phyloP scores from a whole-genome alignment of 352 stramenopile genomes.

The Pythium aristosporum region DNA sequence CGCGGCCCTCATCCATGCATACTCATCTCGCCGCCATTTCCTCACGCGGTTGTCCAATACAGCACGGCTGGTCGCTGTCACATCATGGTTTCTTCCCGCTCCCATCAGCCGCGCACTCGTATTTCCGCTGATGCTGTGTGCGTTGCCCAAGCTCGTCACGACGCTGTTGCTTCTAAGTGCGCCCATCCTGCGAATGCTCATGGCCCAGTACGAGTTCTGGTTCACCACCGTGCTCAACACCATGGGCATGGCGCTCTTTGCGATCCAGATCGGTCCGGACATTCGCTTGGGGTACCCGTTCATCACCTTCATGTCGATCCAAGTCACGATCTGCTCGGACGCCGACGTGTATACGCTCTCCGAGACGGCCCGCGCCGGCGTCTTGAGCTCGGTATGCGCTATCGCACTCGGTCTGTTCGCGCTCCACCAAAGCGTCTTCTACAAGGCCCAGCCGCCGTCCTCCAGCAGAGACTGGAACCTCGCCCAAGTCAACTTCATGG shows the following conservation, averaged over 20 bases:
- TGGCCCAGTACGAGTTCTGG: conserved; percentile 27
- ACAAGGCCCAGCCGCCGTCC: not conserved
- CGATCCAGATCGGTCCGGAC: conserved; percentile 15
- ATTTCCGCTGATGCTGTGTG: conserved; percentile 3
- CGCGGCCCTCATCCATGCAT: conserved; percentile 3
- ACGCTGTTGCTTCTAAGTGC: conserved; percentile 10
- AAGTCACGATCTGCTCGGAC: conserved; percentile 22
- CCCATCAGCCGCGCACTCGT: conserved; percentile 6
- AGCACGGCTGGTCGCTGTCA: conserved; percentile 10
- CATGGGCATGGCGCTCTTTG: conserved; percentile 17
- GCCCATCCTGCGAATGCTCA: conserved; percentile 20
- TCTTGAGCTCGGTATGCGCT: conserved; percentile 11
- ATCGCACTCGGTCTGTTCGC: conserved; percentile 8
- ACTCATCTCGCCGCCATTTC: not conserved
- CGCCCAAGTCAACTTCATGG: conserved; percentile 22
- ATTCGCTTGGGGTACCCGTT: conserved; percentile 12
- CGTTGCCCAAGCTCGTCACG: conserved; percentile 10
- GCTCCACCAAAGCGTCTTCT: conserved; percentile 6
- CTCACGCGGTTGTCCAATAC: conserved; percentile 12
- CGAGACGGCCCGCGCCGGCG: conserved; percentile 8
- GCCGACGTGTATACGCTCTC: conserved; percentile 20
- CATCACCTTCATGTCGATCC: conserved; percentile 22
- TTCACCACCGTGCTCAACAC: conserved; percentile 21
- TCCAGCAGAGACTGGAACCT: conserved; percentile 13
- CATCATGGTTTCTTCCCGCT: conserved; percentile 18